Base-by-base conservation (phyloP, 1,284 basidiomycete genomes). In the Coriolopsis trogii region DNA sequence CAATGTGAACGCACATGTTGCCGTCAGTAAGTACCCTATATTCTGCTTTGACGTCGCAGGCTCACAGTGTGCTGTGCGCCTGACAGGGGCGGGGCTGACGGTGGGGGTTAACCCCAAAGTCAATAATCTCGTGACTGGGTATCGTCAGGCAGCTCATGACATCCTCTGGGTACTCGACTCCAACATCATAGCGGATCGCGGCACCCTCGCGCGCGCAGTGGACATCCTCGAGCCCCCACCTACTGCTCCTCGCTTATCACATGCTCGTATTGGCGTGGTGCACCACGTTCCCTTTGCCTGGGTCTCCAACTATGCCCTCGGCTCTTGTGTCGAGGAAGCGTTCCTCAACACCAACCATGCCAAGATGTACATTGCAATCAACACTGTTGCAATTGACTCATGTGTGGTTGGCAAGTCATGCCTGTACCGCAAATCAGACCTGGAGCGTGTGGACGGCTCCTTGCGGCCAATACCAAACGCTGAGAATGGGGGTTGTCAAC, bases 351-450 rank as follows among this genome's bases (percentile, higher is more conserved):
- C 94, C 4, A 98, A 94, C 46, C 97, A 99, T 66, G 96, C 96
- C 13, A 98, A 97, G 71, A 99, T 99, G 96, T 99, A 99, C 66
- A 80, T 98, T 46, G 95, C 95, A 8, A 93, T 99, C 69, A 97
- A 97, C 70, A 78, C 85, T 0, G 74, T 91, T 41, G 88, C 87
- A 4, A 73, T 98, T 50, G 97, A 98, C 46, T 96, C 93, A 0
- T 99, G 97, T 68, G 93, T 99, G 12, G 91, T 98, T 60, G 97
- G 97, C 59, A 99, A 99, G 73, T 95, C 93, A 49, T 95, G 95
- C 70, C 71, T 99, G 56, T 99, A 95, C 72, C 87, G 93, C 40
- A 89, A 93, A 46, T 90, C 91, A 30, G 94, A 97, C 67, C 72
- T 96, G 36, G 89, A 91, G 46, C 79, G 79, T 24, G 77, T 90